phyloP scores from a whole-genome alignment of 768 basidiomycete genomes.

The Xerocomus potaroensis region DNA sequence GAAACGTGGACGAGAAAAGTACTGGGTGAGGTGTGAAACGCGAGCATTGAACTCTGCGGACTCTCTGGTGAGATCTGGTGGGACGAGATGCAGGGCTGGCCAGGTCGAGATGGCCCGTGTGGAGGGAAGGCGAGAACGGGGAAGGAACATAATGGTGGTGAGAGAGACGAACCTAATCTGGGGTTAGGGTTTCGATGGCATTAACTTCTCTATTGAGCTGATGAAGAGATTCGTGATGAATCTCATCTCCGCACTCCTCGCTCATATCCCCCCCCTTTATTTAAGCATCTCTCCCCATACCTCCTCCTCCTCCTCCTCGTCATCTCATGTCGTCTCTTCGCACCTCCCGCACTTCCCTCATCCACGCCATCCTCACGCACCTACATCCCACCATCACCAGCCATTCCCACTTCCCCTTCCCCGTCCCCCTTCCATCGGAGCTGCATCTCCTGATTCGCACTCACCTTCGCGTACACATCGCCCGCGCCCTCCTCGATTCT shows the following conservation, averaged over 20 bases:
- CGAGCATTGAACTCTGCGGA: conserved; percentile 54
- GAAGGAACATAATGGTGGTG: conserved; percentile 17
- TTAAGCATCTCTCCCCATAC: conserved; percentile 17
- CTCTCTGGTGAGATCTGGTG: conserved; percentile 58
- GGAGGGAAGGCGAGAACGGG: conserved; percentile 17
- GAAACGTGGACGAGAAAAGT: conserved; percentile 77
- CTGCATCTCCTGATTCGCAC: conserved; percentile 50
- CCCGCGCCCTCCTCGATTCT: conserved; percentile 37
- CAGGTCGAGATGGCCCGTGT: conserved; percentile 39
- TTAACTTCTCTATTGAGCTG: conserved; percentile 13
- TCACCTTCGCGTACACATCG: conserved; percentile 42
- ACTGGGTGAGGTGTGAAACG: conserved; percentile 59
- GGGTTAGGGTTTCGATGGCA: conserved; percentile 31
- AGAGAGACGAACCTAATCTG: conserved; percentile 33
- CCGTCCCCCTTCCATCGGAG: conserved; percentile 42
- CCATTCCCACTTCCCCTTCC: conserved; percentile 18
- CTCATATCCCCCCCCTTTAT: conserved; percentile 5
- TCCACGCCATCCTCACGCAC: conserved; percentile 50
- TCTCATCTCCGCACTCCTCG: conserved; percentile 23
- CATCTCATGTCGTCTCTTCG: conserved; percentile 24
- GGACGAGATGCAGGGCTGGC: conserved; percentile 54
- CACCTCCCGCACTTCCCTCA: conserved; percentile 41
- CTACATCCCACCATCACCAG: conserved; percentile 42
- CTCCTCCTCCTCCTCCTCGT: background rate
- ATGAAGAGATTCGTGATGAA: background rate